Evolutionary conservation across 2,329 filamentous ascomycete species (phyloP), one percentile per base, ranked within the genome.

Genomic region (Ophiostoma triangulosporum): DNA sequence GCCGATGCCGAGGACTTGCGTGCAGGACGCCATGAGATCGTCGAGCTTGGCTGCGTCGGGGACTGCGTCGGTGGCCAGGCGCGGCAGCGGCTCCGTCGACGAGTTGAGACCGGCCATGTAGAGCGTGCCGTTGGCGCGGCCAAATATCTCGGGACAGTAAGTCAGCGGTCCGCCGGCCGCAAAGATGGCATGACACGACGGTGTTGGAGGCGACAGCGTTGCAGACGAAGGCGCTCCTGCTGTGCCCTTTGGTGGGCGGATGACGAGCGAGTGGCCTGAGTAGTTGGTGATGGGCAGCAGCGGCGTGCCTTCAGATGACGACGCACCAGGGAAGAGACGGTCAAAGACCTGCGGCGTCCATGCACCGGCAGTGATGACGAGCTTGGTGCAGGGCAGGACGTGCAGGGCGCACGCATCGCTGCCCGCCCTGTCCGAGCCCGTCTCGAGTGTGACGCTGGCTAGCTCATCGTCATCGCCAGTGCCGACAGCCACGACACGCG

Each of bases 101-200:
- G 74, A 78, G 63, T 91, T 90, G 35, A 90, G 64, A 0, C 86
- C 86, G 0, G 83, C 83, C 32, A 91, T 68, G 64, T 87, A 91
- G 20, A 91, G 77, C 54, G 87, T 77, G 1, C 80, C 82, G 8
- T 78, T 79, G 4, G 76, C 62, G 11, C 86, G 73, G 1, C 80
- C 80, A 65, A 87, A 88, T 11, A 86, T 70, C 64, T 90, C 86
- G 0, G 85, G 84, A 3, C 78, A 80, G 65, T 83, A 88, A 0
- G 73, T 74, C 3, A 68, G 67, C 32, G 45, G 9, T 0, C 67
- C 69, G 54, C 79, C 73, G 3, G 76, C 77, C 3, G 80, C 80
- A 62, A 87, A 90, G 3, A 91, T 67, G 1, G 85, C 81, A 64
- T 88, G 81, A 62, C 80, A 84, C 43, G 8, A 29, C 2, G 43